Base-by-base conservation (phyloP, 1,284 basidiomycete genomes). In the Mycosarcoma maydis region DNA sequence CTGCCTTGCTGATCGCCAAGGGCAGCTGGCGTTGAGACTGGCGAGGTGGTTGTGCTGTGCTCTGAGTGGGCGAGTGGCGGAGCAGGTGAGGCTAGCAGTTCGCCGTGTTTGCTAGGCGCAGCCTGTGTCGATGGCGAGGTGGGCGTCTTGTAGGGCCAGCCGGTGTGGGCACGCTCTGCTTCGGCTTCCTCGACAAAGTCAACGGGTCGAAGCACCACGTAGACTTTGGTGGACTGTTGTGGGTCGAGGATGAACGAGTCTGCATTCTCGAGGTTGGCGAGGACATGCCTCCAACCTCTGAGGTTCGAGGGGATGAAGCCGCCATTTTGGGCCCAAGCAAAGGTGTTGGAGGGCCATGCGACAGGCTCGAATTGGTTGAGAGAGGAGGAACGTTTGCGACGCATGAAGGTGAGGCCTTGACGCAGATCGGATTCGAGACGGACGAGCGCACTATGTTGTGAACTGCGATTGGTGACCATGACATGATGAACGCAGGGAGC, bases 291-390 rank as follows among this genome's bases (percentile, higher is more conserved):
- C 65, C 79, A 58, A 10, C 73, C 69, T 29, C 73, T 59, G 13
- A 80, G 67, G 42, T 76, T 72, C 32, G 65, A 27, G 1, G 79
- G 77, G 23, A 68, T 52, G 6, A 80, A 67, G 11, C 79, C 79
- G 32, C 71, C 76, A 9, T 54, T 68, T 3, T 40, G 52, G 26
- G 76, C 78, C 79, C 79, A 81, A 10, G 45, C 44, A 10, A 70
- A 42, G 37, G 68, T 73, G 48, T 81, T 81, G 9, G 72, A 72
- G 11, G 79, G 76, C 64, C 70, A 75, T 5, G 56, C 53, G 20
- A 53, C 42, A 8, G 64, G 54, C 11, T 72, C 69, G 19, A 64
- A 68, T 8, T 64, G 55, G 41, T 72, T 45, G 36, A 60, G 58
- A 24, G 61, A 51, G 2, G 76, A 54, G 3, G 76, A 58, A 4